Conservation (phyloP, 495 filamentous ascomycete genomes). For the Neurospora sp. region DNA sequence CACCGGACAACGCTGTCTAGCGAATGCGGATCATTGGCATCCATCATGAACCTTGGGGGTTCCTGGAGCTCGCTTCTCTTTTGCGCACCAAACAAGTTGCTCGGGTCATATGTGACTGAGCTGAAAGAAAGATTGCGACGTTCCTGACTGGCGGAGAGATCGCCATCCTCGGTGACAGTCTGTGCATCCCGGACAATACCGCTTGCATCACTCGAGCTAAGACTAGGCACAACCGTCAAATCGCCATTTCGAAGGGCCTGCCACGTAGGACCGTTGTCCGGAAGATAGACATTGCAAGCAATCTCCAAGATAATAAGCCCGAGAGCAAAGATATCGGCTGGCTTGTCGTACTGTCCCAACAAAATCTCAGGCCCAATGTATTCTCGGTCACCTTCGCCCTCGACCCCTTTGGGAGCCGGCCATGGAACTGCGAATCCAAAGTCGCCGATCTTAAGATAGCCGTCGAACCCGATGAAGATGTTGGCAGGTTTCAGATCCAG, state of each 20-base stretch:
- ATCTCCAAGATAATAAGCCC: conserved; percentile 91
- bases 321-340: conserved; percentile 85
- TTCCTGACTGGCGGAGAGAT: not conserved
- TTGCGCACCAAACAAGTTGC: conserved; percentile 37
- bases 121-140: not conserved
- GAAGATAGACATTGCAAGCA: conserved; percentile 81
- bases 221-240: conserved; percentile 70
- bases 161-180: conserved; percentile 20
- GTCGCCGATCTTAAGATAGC: conserved; percentile 87
- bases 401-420: conserved; percentile 65
- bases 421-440: conserved; percentile 83
- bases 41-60: conserved; percentile 79
- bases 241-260: conserved; percentile 77
- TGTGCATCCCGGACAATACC: conserved; percentile 58
- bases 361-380: conserved; percentile 93
- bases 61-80: conserved; percentile 57
- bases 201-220: conserved; percentile 67
- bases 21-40: conserved; percentile 54
- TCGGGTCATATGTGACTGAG: conserved; percentile 17
- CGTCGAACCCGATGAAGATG: conserved; percentile 82
- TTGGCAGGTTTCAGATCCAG: conserved; percentile 95
- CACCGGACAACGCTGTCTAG: conserved; percentile 75
- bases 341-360: conserved; percentile 72
- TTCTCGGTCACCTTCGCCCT: conserved; percentile 88
- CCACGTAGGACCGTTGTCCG: conserved; percentile 87